These are phyloP conservation scores for Schwanniomyces vanrijiae DNA, from an alignment of 805 yeast species.

Conservation along the genomic window DNA sequence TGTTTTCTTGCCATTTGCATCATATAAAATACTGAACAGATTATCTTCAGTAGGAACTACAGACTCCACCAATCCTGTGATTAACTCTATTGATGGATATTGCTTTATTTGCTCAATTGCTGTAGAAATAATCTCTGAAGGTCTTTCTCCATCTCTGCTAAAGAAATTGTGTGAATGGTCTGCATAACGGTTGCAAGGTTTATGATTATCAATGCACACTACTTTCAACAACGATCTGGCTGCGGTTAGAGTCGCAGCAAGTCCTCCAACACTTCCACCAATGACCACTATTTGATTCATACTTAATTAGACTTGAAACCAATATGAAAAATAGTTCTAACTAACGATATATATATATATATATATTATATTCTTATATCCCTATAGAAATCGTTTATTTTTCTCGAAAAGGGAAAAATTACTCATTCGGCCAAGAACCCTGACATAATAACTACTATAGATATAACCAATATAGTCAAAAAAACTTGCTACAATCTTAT, in stretches of 20 bases:
- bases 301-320: neutral
- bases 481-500: too few species aligned
- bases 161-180: constrained; percentile 12
- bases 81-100: neutral
- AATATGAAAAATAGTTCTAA: neutral
- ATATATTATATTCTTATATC: too few species aligned
- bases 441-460: neutral
- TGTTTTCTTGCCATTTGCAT: neutral
- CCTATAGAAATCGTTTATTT: too few species aligned
- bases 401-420: neutral
- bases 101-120: neutral
- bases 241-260: constrained; percentile 9
- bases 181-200: constrained; percentile 14
- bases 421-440: neutral
- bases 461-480: neutral
- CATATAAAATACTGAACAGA: neutral
- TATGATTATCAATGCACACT: constrained; percentile 10
- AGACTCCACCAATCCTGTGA: neutral
- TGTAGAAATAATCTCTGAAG: constrained; percentile 2
- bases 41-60: neutral
- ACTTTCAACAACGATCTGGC: constrained; percentile 9
- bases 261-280: constrained; percentile 12
- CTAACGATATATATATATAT: neutral
- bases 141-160: constrained; percentile 10
- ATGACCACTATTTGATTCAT: constrained; percentile 10